A percentile compares a stretch with the other conserved stretches of the same genome.
Evolutionary conservation across 2,329 filamentous ascomycete genomes (phyloP).

Genomic region (Cryphonectria nitschkei): DNA sequence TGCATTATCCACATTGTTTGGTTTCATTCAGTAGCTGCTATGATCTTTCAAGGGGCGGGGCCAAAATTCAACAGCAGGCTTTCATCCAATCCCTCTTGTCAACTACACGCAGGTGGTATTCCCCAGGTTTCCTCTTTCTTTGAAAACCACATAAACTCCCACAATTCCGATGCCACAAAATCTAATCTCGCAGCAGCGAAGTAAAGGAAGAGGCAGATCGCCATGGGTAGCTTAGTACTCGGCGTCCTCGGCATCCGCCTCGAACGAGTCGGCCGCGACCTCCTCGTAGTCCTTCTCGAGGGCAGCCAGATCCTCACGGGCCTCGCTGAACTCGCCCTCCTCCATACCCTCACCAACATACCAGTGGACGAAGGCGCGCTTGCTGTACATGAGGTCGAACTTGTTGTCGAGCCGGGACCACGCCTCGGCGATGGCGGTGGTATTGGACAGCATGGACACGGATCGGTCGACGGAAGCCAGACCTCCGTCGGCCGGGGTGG

Average conservation of each 20-base stretch:
- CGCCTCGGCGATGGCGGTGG: conserved; percentile 73
- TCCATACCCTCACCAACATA: conserved; percentile 91
- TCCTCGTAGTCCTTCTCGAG: conserved; percentile 88
- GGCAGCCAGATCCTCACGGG: conserved; percentile 82
- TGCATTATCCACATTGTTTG: conserved; percentile 2
- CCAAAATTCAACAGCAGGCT: neutral
- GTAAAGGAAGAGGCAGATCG: neutral
- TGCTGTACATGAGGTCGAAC: conserved; percentile 79
- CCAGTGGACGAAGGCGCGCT: conserved; percentile 78
- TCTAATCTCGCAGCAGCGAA: neutral
- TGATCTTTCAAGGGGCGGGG: neutral
- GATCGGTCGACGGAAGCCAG: conserved; percentile 65
- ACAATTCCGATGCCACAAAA: conserved; percentile 17
- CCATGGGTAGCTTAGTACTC: conserved; percentile 72
- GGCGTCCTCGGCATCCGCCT: conserved; percentile 65
- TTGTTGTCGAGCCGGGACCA: conserved; percentile 75
- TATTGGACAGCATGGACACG: conserved; percentile 76
- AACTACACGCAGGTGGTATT: conserved; percentile 27
- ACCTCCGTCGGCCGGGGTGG: conserved; percentile 57
- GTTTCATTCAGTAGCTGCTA: neutral
- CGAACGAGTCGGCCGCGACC: conserved; percentile 73
- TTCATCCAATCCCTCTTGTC: neutral
- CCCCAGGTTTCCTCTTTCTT: conserved; percentile 14
- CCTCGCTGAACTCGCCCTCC: conserved; percentile 87
- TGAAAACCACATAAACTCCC: conserved; percentile 17